Conservation (phyloP, 2,329 filamentous ascomycete species). For the Scolecobasidium constrictum region DNA sequence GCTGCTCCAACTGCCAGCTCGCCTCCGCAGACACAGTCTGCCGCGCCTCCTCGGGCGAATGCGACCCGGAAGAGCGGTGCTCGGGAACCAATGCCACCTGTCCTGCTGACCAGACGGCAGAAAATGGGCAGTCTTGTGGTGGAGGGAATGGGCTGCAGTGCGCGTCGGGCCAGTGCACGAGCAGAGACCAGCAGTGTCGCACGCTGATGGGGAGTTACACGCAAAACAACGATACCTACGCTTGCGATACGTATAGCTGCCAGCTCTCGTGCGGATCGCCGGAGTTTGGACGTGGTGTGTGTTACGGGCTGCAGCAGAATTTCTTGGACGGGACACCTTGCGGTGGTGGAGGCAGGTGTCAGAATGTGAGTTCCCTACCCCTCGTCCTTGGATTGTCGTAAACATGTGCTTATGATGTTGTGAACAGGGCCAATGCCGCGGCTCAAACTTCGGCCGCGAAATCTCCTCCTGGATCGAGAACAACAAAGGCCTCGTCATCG, state of each 20-base stretch:
- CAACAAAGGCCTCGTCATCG: constrained; percentile 75
- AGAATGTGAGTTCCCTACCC: constrained; percentile 42
- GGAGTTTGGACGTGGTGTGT: constrained; percentile 52
- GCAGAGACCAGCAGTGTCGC: constrained; percentile 79
- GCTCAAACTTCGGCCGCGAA: constrained; percentile 57
- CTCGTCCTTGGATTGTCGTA: background rate
- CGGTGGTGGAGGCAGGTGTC: constrained; percentile 66
- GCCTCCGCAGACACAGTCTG: constrained; percentile 62
- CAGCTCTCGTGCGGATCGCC: constrained; percentile 65
- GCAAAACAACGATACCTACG: constrained; percentile 63
- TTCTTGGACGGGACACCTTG: constrained; percentile 89
- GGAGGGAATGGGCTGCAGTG: constrained; percentile 62
- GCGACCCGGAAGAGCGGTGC: constrained; percentile 79
- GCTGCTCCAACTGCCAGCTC: constrained; percentile 64
- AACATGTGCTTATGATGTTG: background rate
- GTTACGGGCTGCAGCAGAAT: constrained; percentile 73
- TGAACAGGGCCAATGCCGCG: constrained; percentile 58
- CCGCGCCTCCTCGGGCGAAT: constrained; percentile 65
- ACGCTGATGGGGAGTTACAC: constrained; percentile 68
- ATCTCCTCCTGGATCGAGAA: constrained; percentile 64
- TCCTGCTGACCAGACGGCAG: constrained; percentile 57
- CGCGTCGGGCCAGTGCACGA: constrained; percentile 90
- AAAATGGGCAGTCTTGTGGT: constrained; percentile 65
- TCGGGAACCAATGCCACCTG: constrained; percentile 62
- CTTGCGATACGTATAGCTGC: constrained; percentile 67